Evolutionary conservation across 2,329 filamentous ascomycete genomes (phyloP).

Genomic region (Verruconis gallopava): DNA sequence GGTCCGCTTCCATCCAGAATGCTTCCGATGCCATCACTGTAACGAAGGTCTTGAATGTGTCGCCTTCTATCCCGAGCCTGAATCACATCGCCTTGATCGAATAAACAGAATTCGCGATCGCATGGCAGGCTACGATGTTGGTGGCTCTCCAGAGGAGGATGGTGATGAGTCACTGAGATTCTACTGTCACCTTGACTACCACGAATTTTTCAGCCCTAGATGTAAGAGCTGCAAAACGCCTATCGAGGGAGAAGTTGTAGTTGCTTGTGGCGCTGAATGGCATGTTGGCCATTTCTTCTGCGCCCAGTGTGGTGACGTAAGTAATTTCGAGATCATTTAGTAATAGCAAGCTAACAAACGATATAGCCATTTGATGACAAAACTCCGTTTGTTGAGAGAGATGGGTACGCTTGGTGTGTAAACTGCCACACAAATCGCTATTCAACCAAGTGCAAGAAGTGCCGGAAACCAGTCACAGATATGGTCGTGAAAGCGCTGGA

Average conservation of each 20-base stretch:
- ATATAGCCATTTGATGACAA: slow-evolving; percentile 42
- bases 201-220: slow-evolving; percentile 81
- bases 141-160: slow-evolving; percentile 45
- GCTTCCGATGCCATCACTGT: slow-evolving; percentile 82
- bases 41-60: slow-evolving; percentile 82
- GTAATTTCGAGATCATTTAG: slow-evolving; percentile 12
- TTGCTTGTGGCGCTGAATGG: slow-evolving; percentile 91
- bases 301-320: slow-evolving; percentile 80
- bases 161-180: slow-evolving; percentile 60
- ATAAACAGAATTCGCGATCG: slow-evolving; percentile 59
- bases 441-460: slow-evolving; percentile 77
- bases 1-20: slow-evolving; percentile 79
- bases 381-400: slow-evolving; percentile 88
- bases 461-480: slow-evolving; percentile 72
- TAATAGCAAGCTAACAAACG: slow-evolving; percentile 4
- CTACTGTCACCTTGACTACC: slow-evolving; percentile 98
- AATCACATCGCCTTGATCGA: slow-evolving; percentile 54
- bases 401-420: slow-evolving; percentile 95
- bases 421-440: slow-evolving; percentile 85
- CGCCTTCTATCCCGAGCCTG: slow-evolving; percentile 89
- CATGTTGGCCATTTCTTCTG: slow-evolving; percentile 98
- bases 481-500: slow-evolving; percentile 82
- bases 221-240: slow-evolving; percentile 96
- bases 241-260: slow-evolving; percentile 87
- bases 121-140: slow-evolving; percentile 45